Base-by-base conservation (phyloP, 2,329 filamentous ascomycete genomes). In the Pochonia chlamydosporia region DNA sequence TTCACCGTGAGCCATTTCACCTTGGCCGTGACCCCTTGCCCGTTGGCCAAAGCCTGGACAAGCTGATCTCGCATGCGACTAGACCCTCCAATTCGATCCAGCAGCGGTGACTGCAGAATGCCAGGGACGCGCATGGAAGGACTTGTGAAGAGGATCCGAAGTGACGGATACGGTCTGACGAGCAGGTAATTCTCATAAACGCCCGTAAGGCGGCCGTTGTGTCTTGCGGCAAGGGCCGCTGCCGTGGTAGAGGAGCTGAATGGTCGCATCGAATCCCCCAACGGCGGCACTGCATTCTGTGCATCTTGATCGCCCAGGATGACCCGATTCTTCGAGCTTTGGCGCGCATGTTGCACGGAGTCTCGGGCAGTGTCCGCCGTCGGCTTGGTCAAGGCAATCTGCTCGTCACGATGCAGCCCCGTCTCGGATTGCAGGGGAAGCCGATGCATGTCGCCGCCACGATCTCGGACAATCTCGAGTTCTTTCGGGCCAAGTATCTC, bases 21-120 rank as follows among this genome's bases (percentile, higher is more conserved):
- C 59, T 87, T 87, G 4, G 85, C 85, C 1, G 86, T 90, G 5
- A 90, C 82, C 40, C 85, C 83, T 39, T 81, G 78, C 0, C 85
- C 85, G 55, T 84, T 77, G 5, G 76, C 75, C 20, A 91, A 75
- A 0, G 86, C 85, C n/a, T 70, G 64, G 1, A 64, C 63, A 16
- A 81, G 64, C 36, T 74, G 70, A 13, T 78, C 70, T 8, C 72
- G 70, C 3, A 76, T 67, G 14, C 68, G 63, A 3, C 59, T 56
- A 0, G 73, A 71, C 3, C 77, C 76, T 10, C 77, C 76, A 23
- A 81, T 74, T 23, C 72, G 72, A 9, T 69, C 67, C 57, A 81
- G 70, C 53, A 82, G 76, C 1, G 72, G 74, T 3, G 76, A 78
- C 57, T 85, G 81, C 0, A 87, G 67, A 43, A 87, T 84, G 0